phyloP scores from a whole-genome alignment of 257 asterid genomes.

The Nemophila menziesii region DNA sequence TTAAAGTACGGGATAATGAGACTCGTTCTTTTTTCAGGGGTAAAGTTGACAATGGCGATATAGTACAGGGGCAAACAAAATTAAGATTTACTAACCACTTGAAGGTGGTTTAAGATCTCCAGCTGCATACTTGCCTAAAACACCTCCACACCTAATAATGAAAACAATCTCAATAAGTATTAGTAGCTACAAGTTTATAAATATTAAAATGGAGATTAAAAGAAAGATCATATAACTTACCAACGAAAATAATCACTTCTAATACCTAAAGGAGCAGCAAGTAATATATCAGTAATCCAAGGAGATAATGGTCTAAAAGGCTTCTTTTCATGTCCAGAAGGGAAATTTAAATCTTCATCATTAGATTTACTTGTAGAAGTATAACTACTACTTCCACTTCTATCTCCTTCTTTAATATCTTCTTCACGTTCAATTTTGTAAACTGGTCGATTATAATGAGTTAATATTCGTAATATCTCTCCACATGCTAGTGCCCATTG shows the following conservation, averaged over 20 bases:
- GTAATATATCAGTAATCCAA: slow-evolving; percentile 92
- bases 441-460: slow-evolving; percentile 90
- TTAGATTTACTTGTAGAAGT: slow-evolving; percentile 61
- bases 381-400: slow-evolving; percentile 46
- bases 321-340: slow-evolving; percentile 65
- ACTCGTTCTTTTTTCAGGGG: too few species aligned
- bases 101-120: slow-evolving; percentile 96
- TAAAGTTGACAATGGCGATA: too few species aligned
- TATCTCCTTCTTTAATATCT: slow-evolving; percentile 57
- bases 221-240: slow-evolving; percentile 33
- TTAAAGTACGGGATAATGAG: too few species aligned
- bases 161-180: slow-evolving; percentile 6
- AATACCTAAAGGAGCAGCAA: slow-evolving; percentile 88
- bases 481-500: slow-evolving; percentile 99
- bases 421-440: slow-evolving; percentile 61
- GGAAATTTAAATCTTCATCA: slow-evolving; percentile 29
- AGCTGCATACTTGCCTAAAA: slow-evolving; percentile 98
- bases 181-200: not conserved
- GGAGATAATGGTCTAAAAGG: slow-evolving; percentile 85
- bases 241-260: slow-evolving; percentile 99
- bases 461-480: slow-evolving; percentile 82
- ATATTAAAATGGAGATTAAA: not conserved
- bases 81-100: slow-evolving; percentile 47
- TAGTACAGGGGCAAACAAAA: too few species aligned
- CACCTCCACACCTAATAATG: slow-evolving; percentile 91